phyloP scores from a whole-genome alignment of 192 early-diverging fungal genomes.

The Ambispora gerdemannii region DNA sequence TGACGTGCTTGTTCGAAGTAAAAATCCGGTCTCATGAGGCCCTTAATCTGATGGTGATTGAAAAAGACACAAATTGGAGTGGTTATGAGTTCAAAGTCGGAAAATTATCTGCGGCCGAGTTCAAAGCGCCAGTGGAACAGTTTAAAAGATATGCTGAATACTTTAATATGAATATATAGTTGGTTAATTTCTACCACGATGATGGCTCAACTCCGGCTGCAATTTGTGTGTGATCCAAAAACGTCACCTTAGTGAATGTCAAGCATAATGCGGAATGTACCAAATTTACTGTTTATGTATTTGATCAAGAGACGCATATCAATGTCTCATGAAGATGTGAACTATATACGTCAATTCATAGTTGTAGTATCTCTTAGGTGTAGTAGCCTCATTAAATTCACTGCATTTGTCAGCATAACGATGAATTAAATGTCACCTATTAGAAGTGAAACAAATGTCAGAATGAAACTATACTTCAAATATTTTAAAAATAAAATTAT shows the following conservation, averaged over 20 bases:
- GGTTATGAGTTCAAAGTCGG: conserved; percentile 9
- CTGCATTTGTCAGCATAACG: too few species aligned
- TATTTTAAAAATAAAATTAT: too few species aligned
- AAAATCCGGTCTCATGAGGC: not conserved
- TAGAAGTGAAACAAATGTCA: too few species aligned
- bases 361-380: too few species aligned
- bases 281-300: conserved; percentile 1
- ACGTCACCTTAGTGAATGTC: conserved; percentile 1
- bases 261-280: conserved; percentile 6
- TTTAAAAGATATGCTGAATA: conserved; percentile 21
- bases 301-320: not conserved
- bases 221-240: not conserved
- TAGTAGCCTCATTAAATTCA: too few species aligned
- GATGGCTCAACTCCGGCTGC: conserved; percentile 7
- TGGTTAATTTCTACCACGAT: conserved; percentile 20
- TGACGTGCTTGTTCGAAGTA: conserved; percentile 23
- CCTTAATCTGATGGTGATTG: not conserved
- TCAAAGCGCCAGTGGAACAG: conserved; percentile 8
- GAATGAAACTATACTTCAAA: too few species aligned
- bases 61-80: conserved; percentile 10
- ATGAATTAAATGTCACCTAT: too few species aligned
- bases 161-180: conserved; percentile 1
- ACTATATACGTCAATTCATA: too few species aligned
- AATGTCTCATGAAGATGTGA: too few species aligned
- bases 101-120: not conserved